These are phyloP conservation scores for Psidium friedrichsthalianum DNA, from an alignment of 345 rosid species.

Conservation along the genomic window DNA sequence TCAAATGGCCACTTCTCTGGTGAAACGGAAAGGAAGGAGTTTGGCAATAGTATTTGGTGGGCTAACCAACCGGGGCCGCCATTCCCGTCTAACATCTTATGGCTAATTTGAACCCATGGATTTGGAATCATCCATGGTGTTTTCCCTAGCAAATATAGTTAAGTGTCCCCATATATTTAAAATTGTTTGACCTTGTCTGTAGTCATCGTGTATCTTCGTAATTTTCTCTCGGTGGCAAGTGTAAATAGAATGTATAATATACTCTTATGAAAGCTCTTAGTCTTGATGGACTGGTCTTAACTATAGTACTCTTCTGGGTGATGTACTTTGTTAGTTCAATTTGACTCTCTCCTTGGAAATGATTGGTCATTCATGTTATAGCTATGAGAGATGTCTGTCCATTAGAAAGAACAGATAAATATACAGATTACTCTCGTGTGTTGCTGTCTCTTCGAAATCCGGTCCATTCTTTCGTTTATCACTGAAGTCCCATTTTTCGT, in stretches of 20 bases:
- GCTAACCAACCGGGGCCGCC: conserved; percentile 8
- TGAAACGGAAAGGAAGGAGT: not conserved
- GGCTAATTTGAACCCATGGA: conserved; percentile 30
- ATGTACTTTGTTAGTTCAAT: not conserved
- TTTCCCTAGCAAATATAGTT: conserved; percentile 21
- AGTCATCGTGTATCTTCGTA: not conserved
- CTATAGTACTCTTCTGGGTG: not conserved
- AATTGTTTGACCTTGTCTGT: conserved; percentile 17
- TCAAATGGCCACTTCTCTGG: conserved; percentile 4
- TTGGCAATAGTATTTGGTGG: conserved; percentile 18
- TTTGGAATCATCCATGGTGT: conserved; percentile 21
- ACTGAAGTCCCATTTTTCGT: not conserved
- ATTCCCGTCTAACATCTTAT: conserved; percentile 22
- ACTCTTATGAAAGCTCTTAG: not conserved
- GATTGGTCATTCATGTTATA: not conserved
- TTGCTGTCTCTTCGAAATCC: not conserved
- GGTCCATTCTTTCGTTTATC: not conserved
- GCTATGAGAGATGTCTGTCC: not conserved
- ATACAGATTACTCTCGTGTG: not conserved
- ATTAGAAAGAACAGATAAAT: not conserved
- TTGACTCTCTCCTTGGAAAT: not conserved
- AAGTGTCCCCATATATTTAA: conserved; percentile 10
- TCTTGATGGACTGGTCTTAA: not conserved
- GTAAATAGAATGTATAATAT: conserved; percentile 13
- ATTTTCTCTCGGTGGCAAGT: conserved; percentile 9